Evolutionary conservation across 228 moss, liverwort and hornwort genomes (phyloP).

Genomic region (Sphagnum fallax): DNA sequence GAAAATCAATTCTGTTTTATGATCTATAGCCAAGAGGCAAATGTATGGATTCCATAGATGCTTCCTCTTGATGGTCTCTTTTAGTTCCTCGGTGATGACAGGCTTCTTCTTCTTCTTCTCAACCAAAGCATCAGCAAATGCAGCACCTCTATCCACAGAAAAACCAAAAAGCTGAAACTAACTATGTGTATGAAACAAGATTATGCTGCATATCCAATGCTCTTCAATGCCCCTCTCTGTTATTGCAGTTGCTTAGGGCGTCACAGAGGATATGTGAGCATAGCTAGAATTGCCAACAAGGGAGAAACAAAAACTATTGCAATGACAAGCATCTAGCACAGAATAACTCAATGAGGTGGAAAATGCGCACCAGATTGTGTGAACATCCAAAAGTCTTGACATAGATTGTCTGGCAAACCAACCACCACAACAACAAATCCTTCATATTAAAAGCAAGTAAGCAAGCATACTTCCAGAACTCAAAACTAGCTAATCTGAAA

Average conservation of each 20-base stretch:
- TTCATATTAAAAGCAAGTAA: neutral
- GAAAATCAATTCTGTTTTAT: too few species aligned
- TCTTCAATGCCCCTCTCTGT: neutral
- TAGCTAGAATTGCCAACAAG: neutral
- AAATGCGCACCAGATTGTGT: slow-evolving; percentile 74
- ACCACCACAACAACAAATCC: too few species aligned
- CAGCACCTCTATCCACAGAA: too few species aligned
- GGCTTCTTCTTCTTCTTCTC: neutral
- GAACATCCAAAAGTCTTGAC: slow-evolving; percentile 94
- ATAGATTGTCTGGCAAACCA: slow-evolving; percentile 64
- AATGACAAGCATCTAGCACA: neutral
- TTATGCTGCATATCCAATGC: too few species aligned
- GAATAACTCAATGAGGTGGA: neutral
- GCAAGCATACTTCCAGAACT: neutral
- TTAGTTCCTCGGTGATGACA: neutral
- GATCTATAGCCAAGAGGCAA: too few species aligned
- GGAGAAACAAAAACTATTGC: neutral
- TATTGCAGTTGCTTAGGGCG: neutral
- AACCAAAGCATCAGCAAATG: too few species aligned
- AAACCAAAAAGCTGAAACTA: too few species aligned
- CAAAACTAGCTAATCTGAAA: neutral
- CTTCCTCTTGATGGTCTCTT: neutral
- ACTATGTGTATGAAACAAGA: too few species aligned
- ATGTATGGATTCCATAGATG: neutral
- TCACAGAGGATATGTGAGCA: neutral